Percentiles rank a stretch among this genome's conserved stretches.
Evolutionary conservation across 306 rosid genomes (phyloP).

Genomic region (Quercus rubra): DNA sequence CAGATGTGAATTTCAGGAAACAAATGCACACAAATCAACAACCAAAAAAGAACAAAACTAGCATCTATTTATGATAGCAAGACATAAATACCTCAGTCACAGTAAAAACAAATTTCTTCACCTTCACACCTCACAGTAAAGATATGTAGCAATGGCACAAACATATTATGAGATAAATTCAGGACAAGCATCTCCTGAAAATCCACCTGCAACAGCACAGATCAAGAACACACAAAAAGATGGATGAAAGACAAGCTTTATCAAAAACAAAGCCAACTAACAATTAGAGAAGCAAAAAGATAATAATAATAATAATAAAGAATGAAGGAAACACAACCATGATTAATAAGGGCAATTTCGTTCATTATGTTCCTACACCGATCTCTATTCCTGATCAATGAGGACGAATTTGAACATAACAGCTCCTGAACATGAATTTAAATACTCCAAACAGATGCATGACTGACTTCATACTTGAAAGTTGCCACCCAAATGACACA

Average conservation of each 20-base stretch:
- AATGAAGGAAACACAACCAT: not conserved
- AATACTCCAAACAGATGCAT: not conserved
- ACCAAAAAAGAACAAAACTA: not conserved
- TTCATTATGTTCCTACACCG: not conserved
- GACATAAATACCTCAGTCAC: not conserved
- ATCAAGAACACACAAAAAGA: not conserved
- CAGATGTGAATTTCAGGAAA: not conserved
- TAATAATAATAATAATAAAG: too few relatives aligned
- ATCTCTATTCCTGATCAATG: not conserved
- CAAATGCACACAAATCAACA: not conserved
- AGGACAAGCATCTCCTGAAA: not conserved
- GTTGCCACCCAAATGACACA: not conserved
- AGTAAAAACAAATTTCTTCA: not conserved
- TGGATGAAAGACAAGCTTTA: not conserved
- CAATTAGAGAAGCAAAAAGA: not conserved
- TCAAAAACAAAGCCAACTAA: not conserved
- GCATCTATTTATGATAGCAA: not conserved
- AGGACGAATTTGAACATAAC: not conserved
- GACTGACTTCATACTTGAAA: not conserved
- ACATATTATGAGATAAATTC: not conserved
- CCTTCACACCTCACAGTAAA: not conserved
- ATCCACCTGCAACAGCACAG: not conserved
- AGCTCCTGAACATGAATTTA: not conserved
- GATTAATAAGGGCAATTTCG: not conserved
- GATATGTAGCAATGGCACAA: not conserved